A percentile compares a stretch with the other conserved stretches of the same genome.
Conservation (phyloP, 1,284 basidiomycete genomes). For the Bondarzewia mesenterica region DNA sequence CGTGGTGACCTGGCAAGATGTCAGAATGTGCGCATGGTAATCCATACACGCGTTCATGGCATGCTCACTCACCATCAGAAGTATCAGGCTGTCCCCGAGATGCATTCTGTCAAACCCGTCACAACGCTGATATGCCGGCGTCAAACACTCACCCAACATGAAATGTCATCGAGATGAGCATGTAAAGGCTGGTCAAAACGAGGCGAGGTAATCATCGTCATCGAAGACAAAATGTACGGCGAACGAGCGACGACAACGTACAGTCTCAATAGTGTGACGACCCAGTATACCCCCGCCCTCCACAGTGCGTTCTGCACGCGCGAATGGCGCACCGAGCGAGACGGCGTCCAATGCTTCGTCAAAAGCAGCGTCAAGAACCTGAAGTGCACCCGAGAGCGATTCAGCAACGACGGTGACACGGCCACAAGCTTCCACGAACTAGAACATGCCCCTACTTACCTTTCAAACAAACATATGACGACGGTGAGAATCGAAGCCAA, state of each 20-base stretch:
- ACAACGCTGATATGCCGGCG: not conserved
- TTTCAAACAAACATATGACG: slow-evolving; percentile 46
- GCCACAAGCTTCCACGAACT: not conserved
- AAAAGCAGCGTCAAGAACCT: slow-evolving; percentile 46
- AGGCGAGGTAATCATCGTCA: no score
- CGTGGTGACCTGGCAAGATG: slow-evolving; percentile 35
- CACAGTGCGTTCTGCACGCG: slow-evolving; percentile 39
- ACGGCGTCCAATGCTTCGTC: slow-evolving; percentile 39
- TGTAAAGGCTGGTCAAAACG: slow-evolving; percentile 55
- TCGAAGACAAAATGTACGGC: not conserved
- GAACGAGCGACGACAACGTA: slow-evolving; percentile 28
- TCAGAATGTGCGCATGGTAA: not conserved
- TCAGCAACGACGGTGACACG: not conserved
- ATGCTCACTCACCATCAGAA: slow-evolving; percentile 37
- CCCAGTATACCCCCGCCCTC: slow-evolving; percentile 46
- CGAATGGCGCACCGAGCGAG: slow-evolving; percentile 27
- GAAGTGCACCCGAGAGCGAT: not conserved
- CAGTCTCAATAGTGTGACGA: slow-evolving; percentile 51
- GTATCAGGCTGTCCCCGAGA: slow-evolving; percentile 34
- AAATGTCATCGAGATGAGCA: slow-evolving; percentile 65
- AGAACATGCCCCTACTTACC: slow-evolving; percentile 28
- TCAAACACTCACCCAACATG: slow-evolving; percentile 46
- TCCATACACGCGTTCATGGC: not conserved
- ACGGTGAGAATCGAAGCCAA: slow-evolving; percentile 36
- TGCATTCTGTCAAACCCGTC: not conserved